Evolutionary conservation across 495 filamentous ascomycete genomes (phyloP).

Genomic region (Neurospora sp.): DNA sequence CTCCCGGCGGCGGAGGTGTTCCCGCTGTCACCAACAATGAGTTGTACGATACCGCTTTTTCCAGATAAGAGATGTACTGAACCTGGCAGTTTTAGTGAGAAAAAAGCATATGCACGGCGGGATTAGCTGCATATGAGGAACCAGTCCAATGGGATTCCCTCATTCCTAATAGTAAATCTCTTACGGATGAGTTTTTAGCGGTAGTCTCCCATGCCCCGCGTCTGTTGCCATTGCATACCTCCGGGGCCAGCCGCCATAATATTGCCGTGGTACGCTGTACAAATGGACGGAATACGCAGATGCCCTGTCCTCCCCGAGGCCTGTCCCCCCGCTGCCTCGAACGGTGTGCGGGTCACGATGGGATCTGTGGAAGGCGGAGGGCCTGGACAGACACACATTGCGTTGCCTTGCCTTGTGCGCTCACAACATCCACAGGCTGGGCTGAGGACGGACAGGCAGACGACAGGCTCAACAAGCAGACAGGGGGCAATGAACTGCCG

Average conservation of each 20-base stretch:
- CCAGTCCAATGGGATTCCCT: too few relatives aligned
- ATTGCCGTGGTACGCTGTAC: not conserved
- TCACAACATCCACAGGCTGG: not conserved
- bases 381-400: not conserved
- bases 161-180: not conserved
- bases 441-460: slow-evolving; percentile 1
- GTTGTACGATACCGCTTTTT: too few relatives aligned
- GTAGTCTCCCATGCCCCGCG: not conserved
- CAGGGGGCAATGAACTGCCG: not conserved
- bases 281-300: slow-evolving; percentile 1
- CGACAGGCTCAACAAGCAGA: not conserved
- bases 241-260: not conserved
- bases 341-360: not conserved
- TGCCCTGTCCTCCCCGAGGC: not conserved
- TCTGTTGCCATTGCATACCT: not conserved
- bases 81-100: not conserved
- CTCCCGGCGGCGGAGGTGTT: not conserved
- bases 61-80: too few relatives aligned
- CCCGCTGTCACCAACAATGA: not conserved
- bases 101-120: not conserved
- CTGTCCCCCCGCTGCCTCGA: not conserved
- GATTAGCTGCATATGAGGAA: not conserved
- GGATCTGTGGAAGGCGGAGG: slow-evolving; percentile 13
- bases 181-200: not conserved
- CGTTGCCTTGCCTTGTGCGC: not conserved